phyloP scores from a whole-genome alignment of 148 eudicot species.

The Pouteria glomerata region DNA sequence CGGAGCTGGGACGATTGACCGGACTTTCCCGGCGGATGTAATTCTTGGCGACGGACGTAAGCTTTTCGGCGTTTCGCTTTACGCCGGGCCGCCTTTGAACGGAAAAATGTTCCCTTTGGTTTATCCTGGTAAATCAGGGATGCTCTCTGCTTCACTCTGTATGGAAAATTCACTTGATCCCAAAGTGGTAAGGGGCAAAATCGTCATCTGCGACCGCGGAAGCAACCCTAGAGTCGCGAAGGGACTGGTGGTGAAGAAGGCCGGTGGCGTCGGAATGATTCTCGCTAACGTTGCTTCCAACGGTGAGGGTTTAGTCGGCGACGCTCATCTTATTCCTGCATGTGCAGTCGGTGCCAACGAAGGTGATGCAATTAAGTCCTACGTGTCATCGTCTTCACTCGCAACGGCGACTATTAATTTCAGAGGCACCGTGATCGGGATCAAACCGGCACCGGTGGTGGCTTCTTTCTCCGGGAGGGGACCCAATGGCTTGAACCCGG shows the following conservation, averaged over 20 bases:
- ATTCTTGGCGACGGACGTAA: slow-evolving; percentile 63
- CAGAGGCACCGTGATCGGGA: slow-evolving; percentile 65
- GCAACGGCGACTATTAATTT: slow-evolving; percentile 58
- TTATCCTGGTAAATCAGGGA: slow-evolving; percentile 83
- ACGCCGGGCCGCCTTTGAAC: slow-evolving; percentile 52
- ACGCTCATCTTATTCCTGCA: slow-evolving; percentile 81
- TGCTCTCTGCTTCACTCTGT: slow-evolving; percentile 68
- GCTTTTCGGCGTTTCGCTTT: slow-evolving; percentile 71
- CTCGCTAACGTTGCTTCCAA: slow-evolving; percentile 67
- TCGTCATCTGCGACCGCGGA: slow-evolving; percentile 87
- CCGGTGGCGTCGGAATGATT: slow-evolving; percentile 97
- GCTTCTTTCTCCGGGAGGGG: slow-evolving; percentile 88
- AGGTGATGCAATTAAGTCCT: slow-evolving; percentile 61
- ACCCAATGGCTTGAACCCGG: slow-evolving; percentile 88
- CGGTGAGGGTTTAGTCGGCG: slow-evolving; percentile 91
- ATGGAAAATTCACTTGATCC: slow-evolving; percentile 91
- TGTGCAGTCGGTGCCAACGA: slow-evolving; percentile 70
- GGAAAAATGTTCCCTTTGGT: slow-evolving; percentile 63
- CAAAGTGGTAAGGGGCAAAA: slow-evolving; percentile 58
- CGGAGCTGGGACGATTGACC: slow-evolving; percentile 87
- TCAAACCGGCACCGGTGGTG: slow-evolving; percentile 86
- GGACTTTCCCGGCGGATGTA: slow-evolving; percentile 86
- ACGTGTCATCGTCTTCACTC: slow-evolving; percentile 22
- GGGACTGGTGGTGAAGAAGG: slow-evolving; percentile 82
- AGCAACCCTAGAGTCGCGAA: slow-evolving; percentile 85